These are phyloP conservation scores for Coemansia sp. DNA, from an alignment of 192 early-diverging fungal genomes.

Conservation along the genomic window DNA sequence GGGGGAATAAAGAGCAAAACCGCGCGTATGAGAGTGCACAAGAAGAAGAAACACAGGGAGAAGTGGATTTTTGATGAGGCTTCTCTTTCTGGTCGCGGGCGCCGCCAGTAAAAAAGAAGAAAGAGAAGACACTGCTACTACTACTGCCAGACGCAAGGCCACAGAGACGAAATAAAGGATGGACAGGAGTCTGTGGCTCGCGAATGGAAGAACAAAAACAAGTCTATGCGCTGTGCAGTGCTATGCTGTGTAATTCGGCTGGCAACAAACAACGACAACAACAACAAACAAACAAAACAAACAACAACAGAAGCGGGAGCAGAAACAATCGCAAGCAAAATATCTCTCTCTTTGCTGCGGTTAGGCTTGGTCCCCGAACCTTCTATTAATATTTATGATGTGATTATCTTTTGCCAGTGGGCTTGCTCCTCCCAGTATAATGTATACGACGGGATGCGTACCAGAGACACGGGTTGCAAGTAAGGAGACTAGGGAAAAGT, in stretches of 20 bases:
- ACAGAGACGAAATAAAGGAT: background rate
- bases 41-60: background rate
- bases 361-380: no score
- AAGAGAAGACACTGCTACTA: background rate
- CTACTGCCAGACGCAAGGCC: background rate
- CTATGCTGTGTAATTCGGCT: background rate
- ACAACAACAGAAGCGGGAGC: background rate
- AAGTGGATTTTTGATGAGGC: background rate
- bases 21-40: no score
- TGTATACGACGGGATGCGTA: background rate
- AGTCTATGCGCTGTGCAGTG: background rate
- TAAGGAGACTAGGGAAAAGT: background rate
- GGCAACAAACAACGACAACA: slow-evolving; percentile 5
- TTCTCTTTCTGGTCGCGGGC: background rate
- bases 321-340: no score
- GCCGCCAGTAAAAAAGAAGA: background rate
- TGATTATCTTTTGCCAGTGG: no score
- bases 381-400: no score
- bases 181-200: background rate
- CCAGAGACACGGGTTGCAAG: slow-evolving; percentile 3
- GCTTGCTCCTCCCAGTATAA: no score
- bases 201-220: background rate
- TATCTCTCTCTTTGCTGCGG: no score
- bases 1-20: no score
- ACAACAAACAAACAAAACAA: background rate